Percentiles rank a stretch among this genome's conserved stretches.
Conservation (phyloP, 768 basidiomycete genomes). For the Plicaturopsis crispa region DNA sequence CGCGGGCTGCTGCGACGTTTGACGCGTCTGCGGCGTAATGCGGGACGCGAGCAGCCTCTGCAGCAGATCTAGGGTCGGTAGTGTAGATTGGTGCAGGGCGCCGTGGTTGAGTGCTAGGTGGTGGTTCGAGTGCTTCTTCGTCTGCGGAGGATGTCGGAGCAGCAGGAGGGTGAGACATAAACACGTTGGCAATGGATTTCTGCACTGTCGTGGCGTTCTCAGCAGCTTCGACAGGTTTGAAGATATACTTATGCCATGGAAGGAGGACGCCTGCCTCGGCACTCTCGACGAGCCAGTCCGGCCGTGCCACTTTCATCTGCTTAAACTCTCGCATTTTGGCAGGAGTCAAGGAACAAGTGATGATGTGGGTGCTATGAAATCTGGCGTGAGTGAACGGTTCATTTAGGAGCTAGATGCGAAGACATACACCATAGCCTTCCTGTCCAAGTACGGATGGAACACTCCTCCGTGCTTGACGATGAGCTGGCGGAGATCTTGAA, state of each 20-base stretch:
- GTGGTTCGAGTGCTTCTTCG: neutral
- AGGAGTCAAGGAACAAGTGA: constrained; percentile 87
- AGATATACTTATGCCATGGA: constrained; percentile 75
- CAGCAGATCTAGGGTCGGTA: constrained; percentile 34
- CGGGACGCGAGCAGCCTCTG: constrained; percentile 42
- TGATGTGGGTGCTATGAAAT: constrained; percentile 69
- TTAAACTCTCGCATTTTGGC: constrained; percentile 86
- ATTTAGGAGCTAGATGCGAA: neutral
- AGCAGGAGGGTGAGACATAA: constrained; percentile 16
- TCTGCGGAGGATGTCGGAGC: too few species aligned
- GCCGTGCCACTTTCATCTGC: constrained; percentile 82
- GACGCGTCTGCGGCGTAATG: constrained; percentile 62
- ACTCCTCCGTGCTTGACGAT: constrained; percentile 79
- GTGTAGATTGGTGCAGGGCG: constrained; percentile 21
- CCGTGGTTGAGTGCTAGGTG: too few species aligned
- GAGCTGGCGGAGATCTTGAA: constrained; percentile 75
- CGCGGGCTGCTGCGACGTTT: constrained; percentile 67
- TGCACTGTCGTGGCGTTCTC: constrained; percentile 43
- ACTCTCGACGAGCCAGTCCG: constrained; percentile 86
- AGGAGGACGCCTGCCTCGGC: constrained; percentile 57
- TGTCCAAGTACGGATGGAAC: constrained; percentile 79
- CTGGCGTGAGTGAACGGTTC: neutral
- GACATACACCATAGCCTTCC: constrained; percentile 65
- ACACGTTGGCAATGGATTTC: constrained; percentile 27
- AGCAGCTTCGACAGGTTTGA: constrained; percentile 40